Percentiles rank a stretch among this genome's conserved stretches.
These are phyloP conservation scores for Yarrowia sp. DNA, from an alignment of 805 yeast species.

Conservation along the genomic window DNA sequence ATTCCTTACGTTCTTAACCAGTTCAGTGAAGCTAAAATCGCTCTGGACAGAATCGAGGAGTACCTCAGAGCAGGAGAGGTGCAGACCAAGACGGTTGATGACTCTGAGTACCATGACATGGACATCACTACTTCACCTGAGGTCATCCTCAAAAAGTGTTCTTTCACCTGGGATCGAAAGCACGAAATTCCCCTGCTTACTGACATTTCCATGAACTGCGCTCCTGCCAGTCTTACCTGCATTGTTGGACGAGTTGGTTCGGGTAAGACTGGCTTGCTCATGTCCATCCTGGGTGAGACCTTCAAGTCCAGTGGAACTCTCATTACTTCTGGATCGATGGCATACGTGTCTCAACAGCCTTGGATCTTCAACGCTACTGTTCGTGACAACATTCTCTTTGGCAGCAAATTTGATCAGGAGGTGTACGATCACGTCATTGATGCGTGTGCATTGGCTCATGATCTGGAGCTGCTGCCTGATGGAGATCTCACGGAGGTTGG, in stretches of 20 bases:
- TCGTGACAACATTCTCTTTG: constrained; percentile 70
- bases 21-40: constrained; percentile 83
- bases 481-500: constrained; percentile 85
- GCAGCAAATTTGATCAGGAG: constrained; percentile 49
- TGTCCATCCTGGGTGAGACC: constrained; percentile 73
- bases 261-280: constrained; percentile 72
- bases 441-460: constrained; percentile 66
- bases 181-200: constrained; percentile 46
- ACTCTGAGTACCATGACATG: not conserved
- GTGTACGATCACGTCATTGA: constrained; percentile 55
- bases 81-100: constrained; percentile 38
- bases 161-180: constrained; percentile 42
- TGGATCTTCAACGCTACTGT: constrained; percentile 85
- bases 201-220: constrained; percentile 52
- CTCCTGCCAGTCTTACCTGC: constrained; percentile 67
- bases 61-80: constrained; percentile 56
- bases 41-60: constrained; percentile 76
- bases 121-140: constrained; percentile 28
- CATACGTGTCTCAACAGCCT: constrained; percentile 69
- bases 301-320: constrained; percentile 52
- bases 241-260: constrained; percentile 79
- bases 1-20: constrained; percentile 72
- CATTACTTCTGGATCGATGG: constrained; percentile 50
- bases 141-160: constrained; percentile 36
- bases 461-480: constrained; percentile 62